phyloP scores from a whole-genome alignment of 768 basidiomycete species.

The Macrolepiota fuliginosa region DNA sequence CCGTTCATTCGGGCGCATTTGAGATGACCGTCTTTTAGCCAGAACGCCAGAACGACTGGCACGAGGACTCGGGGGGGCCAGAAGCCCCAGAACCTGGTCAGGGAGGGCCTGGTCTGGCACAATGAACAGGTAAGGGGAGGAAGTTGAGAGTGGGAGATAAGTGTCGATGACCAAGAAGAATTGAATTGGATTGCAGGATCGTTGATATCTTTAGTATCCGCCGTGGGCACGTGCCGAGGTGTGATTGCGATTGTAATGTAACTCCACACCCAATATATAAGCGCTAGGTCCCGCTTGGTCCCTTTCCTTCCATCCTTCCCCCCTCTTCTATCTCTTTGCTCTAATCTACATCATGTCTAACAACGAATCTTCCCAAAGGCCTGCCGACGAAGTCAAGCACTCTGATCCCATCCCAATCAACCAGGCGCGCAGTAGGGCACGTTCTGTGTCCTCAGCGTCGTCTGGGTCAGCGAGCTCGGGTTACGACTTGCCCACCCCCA shows the following conservation, averaged over 20 bases:
- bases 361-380: slow-evolving; percentile 26
- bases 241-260: slow-evolving; percentile 10
- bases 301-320: slow-evolving; percentile 15
- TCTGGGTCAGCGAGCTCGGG: slow-evolving; percentile 54
- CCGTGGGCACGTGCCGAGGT: slow-evolving; percentile 13
- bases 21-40: not conserved
- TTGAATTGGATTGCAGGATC: not conserved
- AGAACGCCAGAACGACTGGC: not conserved
- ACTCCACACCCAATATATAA: slow-evolving; percentile 21
- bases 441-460: slow-evolving; percentile 61
- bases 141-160: not conserved
- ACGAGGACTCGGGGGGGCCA: no score
- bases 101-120: not conserved
- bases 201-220: not conserved
- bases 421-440: slow-evolving; percentile 40
- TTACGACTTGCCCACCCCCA: slow-evolving; percentile 50
- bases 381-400: slow-evolving; percentile 33
- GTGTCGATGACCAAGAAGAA: not conserved
- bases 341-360: slow-evolving; percentile 28
- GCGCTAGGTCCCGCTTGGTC: not conserved
- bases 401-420: slow-evolving; percentile 68
- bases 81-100: not conserved
- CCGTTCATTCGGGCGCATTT: not conserved
- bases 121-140: not conserved
- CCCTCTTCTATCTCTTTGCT: slow-evolving; percentile 20